These are phyloP conservation scores for Cyclotella cryptica DNA, from an alignment of 108 stramenopile species.

Conservation along the genomic window DNA sequence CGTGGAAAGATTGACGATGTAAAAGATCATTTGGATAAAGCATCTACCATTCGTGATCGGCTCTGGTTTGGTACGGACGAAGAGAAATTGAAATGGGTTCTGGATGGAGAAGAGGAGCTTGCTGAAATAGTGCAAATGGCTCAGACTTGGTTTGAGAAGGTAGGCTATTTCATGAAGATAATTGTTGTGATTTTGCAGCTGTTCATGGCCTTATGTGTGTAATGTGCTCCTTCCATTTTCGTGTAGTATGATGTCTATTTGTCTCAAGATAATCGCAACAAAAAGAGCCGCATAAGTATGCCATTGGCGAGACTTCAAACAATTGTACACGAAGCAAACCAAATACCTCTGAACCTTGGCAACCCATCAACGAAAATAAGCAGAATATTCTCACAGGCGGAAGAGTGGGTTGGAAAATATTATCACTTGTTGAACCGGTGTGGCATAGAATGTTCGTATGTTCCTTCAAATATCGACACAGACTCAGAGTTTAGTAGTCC, in stretches of 20 bases:
- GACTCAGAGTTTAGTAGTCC: not conserved
- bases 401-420: constrained; percentile 69
- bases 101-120: constrained; percentile 69
- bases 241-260: constrained; percentile 61
- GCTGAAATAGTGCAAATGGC: constrained; percentile 61
- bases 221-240: not conserved
- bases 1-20: constrained; percentile 81
- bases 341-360: constrained; percentile 74
- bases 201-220: not conserved
- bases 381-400: constrained; percentile 67
- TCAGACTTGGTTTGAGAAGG: constrained; percentile 73
- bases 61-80: constrained; percentile 43
- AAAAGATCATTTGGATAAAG: constrained; percentile 71
- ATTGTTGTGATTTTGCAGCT: not conserved
- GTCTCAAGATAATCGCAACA: constrained; percentile 69
- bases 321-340: constrained; percentile 62
- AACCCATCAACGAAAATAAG: constrained; percentile 63
- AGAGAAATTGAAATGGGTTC: constrained; percentile 60
- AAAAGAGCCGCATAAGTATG: constrained; percentile 46
- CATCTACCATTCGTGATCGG: constrained; percentile 63
- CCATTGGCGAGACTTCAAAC: constrained; percentile 60
- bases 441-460: constrained; percentile 49
- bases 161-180: constrained; percentile 27
- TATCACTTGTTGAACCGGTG: constrained; percentile 51
- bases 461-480: constrained; percentile 14